phyloP scores from a whole-genome alignment of 208 protist genomes.

The Zelonia costaricensis region DNA sequence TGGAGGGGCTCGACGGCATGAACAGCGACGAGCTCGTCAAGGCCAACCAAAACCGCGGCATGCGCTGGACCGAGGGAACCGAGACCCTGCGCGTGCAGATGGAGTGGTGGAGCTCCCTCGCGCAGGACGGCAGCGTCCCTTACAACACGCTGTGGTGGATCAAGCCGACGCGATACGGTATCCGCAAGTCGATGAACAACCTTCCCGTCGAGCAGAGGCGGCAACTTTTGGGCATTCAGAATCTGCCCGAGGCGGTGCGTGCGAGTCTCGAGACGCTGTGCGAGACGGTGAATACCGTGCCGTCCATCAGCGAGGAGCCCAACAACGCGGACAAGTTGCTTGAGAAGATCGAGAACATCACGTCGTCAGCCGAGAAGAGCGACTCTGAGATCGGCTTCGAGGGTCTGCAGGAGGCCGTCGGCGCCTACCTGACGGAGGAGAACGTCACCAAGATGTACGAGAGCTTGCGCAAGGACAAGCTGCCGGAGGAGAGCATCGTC shows the following conservation, averaged over 20 bases:
- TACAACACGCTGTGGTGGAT: slow-evolving; percentile 93
- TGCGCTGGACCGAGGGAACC: slow-evolving; percentile 85
- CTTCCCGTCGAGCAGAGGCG: slow-evolving; percentile 81
- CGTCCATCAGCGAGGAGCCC: slow-evolving; percentile 53
- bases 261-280: slow-evolving; percentile 84
- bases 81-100: slow-evolving; percentile 87
- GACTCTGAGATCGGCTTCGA: slow-evolving; percentile 77
- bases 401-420: slow-evolving; percentile 62
- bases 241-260: slow-evolving; percentile 79
- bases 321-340: slow-evolving; percentile 73
- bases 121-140: slow-evolving; percentile 74
- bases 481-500: slow-evolving; percentile 71
- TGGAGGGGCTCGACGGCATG: slow-evolving; percentile 82
- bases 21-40: slow-evolving; percentile 81
- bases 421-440: slow-evolving; percentile 75
- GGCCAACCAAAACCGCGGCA: slow-evolving; percentile 82
- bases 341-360: slow-evolving; percentile 79
- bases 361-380: slow-evolving; percentile 72
- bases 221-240: slow-evolving; percentile 88
- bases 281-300: slow-evolving; percentile 74
- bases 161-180: slow-evolving; percentile 84
- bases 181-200: slow-evolving; percentile 84
- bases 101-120: slow-evolving; percentile 84
- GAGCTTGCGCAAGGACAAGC: slow-evolving; percentile 74
- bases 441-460: slow-evolving; percentile 84